These are phyloP conservation scores for Acidomyces sp. DNA, from an alignment of 495 filamentous ascomycete species.

Conservation along the genomic window DNA sequence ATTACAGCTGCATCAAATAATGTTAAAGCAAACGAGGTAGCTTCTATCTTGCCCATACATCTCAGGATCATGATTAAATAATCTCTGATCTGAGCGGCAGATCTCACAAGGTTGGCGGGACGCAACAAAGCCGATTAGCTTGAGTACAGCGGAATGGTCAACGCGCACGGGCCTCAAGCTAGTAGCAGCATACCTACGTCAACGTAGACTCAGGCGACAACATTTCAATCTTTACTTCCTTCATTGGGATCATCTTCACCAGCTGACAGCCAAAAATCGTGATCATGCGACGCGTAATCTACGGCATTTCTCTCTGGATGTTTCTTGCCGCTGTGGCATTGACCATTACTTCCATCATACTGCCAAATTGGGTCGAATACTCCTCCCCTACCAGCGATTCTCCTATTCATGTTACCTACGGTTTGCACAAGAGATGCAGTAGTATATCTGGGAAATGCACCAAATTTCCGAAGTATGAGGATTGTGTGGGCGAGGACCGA, in stretches of 20 bases:
- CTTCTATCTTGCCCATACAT: too few species aligned
- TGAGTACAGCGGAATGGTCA: too few species aligned
- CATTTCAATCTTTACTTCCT: slow-evolving; percentile 23
- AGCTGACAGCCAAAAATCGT: slow-evolving; percentile 31
- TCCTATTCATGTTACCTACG: slow-evolving; percentile 54
- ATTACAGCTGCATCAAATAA: too few species aligned
- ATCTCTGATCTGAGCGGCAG: too few species aligned
- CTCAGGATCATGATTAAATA: too few species aligned
- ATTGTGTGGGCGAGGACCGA: slow-evolving; percentile 55
- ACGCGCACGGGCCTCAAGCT: too few species aligned
- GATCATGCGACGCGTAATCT: slow-evolving; percentile 32
- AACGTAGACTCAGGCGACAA: background rate
- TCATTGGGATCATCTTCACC: slow-evolving; percentile 36
- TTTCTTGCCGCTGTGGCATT: slow-evolving; percentile 46
- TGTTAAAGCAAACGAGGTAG: too few species aligned
- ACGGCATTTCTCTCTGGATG: slow-evolving; percentile 28
- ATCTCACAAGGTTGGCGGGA: too few species aligned
- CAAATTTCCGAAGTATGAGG: slow-evolving; percentile 46
- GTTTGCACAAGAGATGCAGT: slow-evolving; percentile 68
- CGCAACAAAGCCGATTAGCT: too few species aligned
- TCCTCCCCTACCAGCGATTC: slow-evolving; percentile 27
- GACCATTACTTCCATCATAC: slow-evolving; percentile 58
- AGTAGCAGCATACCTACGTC: too few species aligned
- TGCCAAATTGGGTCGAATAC: slow-evolving; percentile 59
- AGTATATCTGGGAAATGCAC: slow-evolving; percentile 43